Percentiles rank a stretch among this genome's conserved stretches.
Conservation (phyloP, 2,329 filamentous ascomycete species). For the Fusarium praegraminearum region DNA sequence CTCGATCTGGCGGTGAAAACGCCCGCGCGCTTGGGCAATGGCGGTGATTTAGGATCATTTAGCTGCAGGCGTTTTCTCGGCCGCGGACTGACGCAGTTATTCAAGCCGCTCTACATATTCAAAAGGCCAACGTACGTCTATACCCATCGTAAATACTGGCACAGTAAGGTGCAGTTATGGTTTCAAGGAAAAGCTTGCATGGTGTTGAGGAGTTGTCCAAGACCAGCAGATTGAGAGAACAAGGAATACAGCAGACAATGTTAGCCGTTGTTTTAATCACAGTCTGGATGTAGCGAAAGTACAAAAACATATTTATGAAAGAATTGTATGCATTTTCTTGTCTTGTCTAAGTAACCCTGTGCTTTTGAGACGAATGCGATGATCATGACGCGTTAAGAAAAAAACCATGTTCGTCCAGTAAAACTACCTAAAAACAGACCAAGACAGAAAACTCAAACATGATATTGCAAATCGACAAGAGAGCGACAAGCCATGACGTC, state of each 20-base stretch:
- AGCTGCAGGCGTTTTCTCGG: constrained; percentile 15
- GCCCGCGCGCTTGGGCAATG: constrained; percentile 12
- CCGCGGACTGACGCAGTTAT: constrained; percentile 9
- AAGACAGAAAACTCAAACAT: constrained; percentile 36
- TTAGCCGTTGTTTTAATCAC: background rate
- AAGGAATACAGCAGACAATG: background rate
- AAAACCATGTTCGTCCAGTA: constrained; percentile 45
- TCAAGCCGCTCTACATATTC: constrained; percentile 11
- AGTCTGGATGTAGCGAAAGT: constrained; percentile 12
- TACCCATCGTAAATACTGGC: constrained; percentile 29
- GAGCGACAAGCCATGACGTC: constrained; percentile 65
- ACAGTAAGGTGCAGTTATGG: constrained; percentile 27
- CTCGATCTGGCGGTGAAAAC: constrained; percentile 11
- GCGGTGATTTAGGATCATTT: constrained; percentile 16
- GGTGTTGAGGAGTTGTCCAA: constrained; percentile 35
- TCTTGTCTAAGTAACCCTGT: constrained; percentile 45
- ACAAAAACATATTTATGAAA: constrained; percentile 29
- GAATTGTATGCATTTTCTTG: constrained; percentile 43
- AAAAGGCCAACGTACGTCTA: constrained; percentile 24
- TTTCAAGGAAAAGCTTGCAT: constrained; percentile 34
- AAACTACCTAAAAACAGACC: constrained; percentile 36
- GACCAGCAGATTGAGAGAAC: constrained; percentile 13
- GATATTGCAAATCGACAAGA: constrained; percentile 39
- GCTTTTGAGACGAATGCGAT: constrained; percentile 44
- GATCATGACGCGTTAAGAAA: constrained; percentile 39